Conservation (phyloP, 2,329 filamentous ascomycete genomes). For the Proliferodiscus dingleyae region DNA sequence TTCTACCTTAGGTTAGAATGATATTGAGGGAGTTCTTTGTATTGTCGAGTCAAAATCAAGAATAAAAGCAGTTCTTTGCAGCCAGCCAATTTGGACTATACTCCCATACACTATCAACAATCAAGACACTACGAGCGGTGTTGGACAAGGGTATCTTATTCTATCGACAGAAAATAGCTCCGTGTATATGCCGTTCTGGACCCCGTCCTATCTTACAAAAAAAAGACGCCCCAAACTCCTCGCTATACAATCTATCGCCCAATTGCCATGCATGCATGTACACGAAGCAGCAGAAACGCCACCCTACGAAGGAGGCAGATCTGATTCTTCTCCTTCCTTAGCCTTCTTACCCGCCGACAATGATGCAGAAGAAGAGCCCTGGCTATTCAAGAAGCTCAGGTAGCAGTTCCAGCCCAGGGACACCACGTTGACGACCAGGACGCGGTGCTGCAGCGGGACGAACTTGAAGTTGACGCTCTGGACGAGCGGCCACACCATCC, state of each 20-base stretch:
- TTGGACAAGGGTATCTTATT: not conserved
- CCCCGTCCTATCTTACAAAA: no score
- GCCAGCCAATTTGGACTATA: no score
- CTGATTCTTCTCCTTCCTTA: not conserved
- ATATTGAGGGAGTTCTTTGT: no score
- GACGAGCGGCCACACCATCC: constrained; percentile 65
- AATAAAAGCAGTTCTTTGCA: no score
- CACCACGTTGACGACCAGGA: constrained; percentile 67
- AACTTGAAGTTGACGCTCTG: constrained; percentile 67
- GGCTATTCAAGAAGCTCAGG: constrained; percentile 33
- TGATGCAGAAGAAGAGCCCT: no score
- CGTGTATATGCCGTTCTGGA: no score
- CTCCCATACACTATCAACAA: no score
- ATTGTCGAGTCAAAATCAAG: no score
- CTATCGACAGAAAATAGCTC: not conserved
- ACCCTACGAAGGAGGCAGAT: not conserved
- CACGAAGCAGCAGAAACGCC: not conserved
- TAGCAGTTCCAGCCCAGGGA: constrained; percentile 51
- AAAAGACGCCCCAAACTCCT: not conserved
- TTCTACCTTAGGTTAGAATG: no score
- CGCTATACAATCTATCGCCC: not conserved
- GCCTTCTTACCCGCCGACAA: not conserved
- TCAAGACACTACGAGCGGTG: no score
- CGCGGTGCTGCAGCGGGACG: constrained; percentile 62
- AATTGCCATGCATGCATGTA: not conserved